Conservation (phyloP, 495 filamentous ascomycete species). For the Thermothielavioides terrestris region DNA sequence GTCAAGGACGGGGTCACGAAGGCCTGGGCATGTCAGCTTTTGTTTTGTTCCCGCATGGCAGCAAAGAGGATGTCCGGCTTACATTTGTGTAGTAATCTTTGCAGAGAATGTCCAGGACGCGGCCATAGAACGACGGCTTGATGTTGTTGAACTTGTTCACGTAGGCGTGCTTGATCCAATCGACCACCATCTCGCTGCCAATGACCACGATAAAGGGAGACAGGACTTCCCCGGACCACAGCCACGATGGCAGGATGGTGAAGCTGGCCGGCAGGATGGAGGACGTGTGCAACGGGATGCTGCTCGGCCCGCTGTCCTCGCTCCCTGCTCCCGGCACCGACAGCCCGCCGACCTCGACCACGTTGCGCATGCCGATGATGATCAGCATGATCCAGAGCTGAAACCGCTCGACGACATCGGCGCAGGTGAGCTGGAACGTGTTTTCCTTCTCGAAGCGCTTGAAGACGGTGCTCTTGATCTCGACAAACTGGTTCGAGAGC, state of each 20-base stretch:
- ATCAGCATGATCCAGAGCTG: constrained; percentile 95
- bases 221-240: constrained; percentile 69
- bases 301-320: constrained; percentile 38
- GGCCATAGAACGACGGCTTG: constrained; percentile 76
- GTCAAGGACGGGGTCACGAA: constrained; percentile 80
- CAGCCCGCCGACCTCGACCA: constrained; percentile 80
- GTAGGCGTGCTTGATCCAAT: constrained; percentile 96
- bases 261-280: constrained; percentile 79
- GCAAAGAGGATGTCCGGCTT: constrained; percentile 17
- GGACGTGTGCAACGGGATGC: constrained; percentile 37
- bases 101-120: constrained; percentile 84
- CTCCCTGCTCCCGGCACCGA: constrained; percentile 40
- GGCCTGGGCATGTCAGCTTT: constrained; percentile 52
- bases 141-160: constrained; percentile 98
- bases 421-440: constrained; percentile 90
- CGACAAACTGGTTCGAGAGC: constrained; percentile 92
- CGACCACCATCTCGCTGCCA: constrained; percentile 92
- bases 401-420: constrained; percentile 94
- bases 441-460: constrained; percentile 98
- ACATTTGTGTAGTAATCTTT: constrained; percentile 97
- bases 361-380: constrained; percentile 91
- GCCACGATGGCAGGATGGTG: constrained; percentile 75
- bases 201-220: constrained; percentile 88
- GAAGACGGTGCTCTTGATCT: constrained; percentile 96
- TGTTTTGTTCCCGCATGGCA: too few species aligned